Base-by-base conservation (phyloP, 1,284 basidiomycete genomes). In the Rugosomyces carneus region DNA sequence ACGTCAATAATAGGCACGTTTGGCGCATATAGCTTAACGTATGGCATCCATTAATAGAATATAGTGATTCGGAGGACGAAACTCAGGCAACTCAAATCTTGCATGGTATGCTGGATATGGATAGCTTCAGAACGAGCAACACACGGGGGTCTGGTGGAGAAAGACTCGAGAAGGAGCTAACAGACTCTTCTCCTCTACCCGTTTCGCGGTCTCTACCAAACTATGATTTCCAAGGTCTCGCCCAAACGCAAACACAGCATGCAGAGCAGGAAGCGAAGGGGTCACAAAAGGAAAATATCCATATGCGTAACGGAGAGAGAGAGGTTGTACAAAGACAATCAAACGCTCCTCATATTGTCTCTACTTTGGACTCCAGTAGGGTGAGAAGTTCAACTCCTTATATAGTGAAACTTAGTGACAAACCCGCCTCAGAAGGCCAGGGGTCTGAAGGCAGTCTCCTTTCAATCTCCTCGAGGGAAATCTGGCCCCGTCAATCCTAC, bases 181-280 rank as follows among this genome's bases (percentile, higher is more conserved):
- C 53, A 27, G 65, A 67, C 40, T 63, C 64, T 3, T 65, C 59
- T 19, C 63, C 66, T 26, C 63, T 64, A 8, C 60, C 61, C 15
- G 59, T 58, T 23, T 37, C 37, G 53, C 56, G 43, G 49, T 60
- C 42, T 40, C 61, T 49, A 16, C 66, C 73, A 27, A 67, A 67
- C 43, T 81, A 82, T 60, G 72, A 76, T 54, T 69, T 78, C 46
- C 71, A 76, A 48, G 78, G 74, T 7, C 65, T 82, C 11, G 75
- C 75, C 0, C 73, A 80, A 53, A 72, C 73, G 1, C 73, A 81
- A 51, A 69, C 70, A 0, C 69, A 74, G 48, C 55, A 53, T 21
- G 46, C 56, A 13, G 59, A 60, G 27, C 64, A 68, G 10, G 63
- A 64, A 18, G 58, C 56, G 21, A 67, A 66, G 43, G 68, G 68